Evolutionary conservation across 202 grass and related monocot species (phyloP).

Genomic region (Zizania palustris): DNA sequence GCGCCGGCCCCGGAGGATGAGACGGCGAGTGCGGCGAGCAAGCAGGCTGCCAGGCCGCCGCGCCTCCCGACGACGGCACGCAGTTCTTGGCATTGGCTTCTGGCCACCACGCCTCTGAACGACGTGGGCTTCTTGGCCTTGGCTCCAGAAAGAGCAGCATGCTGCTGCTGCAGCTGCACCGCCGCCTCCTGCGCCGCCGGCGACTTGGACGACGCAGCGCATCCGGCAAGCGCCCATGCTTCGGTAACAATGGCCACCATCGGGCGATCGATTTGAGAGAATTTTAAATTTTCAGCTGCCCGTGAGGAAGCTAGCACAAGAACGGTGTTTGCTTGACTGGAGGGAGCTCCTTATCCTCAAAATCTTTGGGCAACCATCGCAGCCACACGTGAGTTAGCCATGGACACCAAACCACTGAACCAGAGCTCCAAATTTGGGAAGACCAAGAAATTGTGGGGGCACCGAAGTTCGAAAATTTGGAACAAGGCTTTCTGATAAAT

Average conservation of each 20-base stretch:
- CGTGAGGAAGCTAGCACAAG: background rate
- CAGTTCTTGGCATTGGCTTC: conserved; percentile 18
- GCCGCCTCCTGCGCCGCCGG: conserved; percentile 6
- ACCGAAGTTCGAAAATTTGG: too few relatives aligned
- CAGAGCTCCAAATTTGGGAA: too few relatives aligned
- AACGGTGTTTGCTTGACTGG: background rate
- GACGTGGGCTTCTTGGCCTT: conserved; percentile 36
- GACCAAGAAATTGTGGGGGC: too few relatives aligned
- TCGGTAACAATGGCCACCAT: conserved; percentile 63
- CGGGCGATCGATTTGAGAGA: background rate
- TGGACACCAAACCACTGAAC: background rate
- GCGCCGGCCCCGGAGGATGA: conserved; percentile 31
- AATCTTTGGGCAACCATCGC: conserved; percentile 32
- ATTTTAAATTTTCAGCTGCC: too few relatives aligned
- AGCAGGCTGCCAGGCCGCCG: conserved; percentile 47
- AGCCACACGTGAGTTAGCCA: conserved; percentile 47
- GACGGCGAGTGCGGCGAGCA: conserved; percentile 47
- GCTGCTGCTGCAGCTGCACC: conserved; percentile 4
- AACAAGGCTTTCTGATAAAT: too few relatives aligned
- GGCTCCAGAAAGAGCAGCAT: too few relatives aligned
- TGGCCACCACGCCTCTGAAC: conserved; percentile 18
- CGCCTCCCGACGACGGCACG: conserved; percentile 45
- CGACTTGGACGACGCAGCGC: conserved; percentile 18
- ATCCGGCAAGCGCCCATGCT: conserved; percentile 54
- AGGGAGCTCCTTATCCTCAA: conserved; percentile 38